These are phyloP conservation scores for Haberlea rhodopensis DNA, from an alignment of 257 asterid species.

Conservation along the genomic window DNA sequence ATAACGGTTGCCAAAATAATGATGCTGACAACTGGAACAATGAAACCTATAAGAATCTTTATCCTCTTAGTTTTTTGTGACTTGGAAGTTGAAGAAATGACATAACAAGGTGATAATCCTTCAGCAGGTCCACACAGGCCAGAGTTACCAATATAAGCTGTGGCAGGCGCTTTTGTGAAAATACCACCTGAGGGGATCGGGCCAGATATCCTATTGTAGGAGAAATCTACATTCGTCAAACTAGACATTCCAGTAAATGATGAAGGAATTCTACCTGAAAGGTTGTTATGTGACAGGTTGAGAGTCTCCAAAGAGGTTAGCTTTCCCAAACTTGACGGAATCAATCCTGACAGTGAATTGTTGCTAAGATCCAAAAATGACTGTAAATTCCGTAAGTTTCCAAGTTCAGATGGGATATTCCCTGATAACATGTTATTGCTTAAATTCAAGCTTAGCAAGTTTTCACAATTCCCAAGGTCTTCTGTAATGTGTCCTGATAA, in stretches of 20 bases:
- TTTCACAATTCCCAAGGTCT: conserved; percentile 39
- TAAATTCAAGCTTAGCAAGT: conserved; percentile 46
- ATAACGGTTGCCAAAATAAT: conserved; percentile 37
- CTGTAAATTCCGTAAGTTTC: conserved; percentile 46
- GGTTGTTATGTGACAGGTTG: conserved; percentile 59
- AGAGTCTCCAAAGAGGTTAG: conserved; percentile 53
- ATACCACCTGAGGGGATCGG: conserved; percentile 44
- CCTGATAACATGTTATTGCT: conserved; percentile 58
- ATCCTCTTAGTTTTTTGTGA: conserved; percentile 33
- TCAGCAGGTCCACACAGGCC: conserved; percentile 66
- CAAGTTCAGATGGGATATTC: conserved; percentile 50
- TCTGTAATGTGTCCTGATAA: conserved; percentile 51
- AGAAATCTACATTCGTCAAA: conserved; percentile 50
- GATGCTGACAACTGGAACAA: conserved; percentile 48
- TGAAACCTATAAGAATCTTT: conserved; percentile 45
- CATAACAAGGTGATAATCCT: conserved; percentile 54
- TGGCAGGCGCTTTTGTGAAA: conserved; percentile 44
- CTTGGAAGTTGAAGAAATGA: conserved; percentile 24
- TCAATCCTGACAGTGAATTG: conserved; percentile 55
- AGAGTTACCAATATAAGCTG: conserved; percentile 47
- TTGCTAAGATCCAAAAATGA: conserved; percentile 57
- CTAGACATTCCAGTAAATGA: conserved; percentile 52
- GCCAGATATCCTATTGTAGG: conserved; percentile 65
- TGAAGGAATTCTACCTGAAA: conserved; percentile 65
- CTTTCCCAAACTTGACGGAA: conserved; percentile 55